Evolutionary conservation across 305 asterid species (phyloP).

Genomic region (Fraxinus paxiana): DNA sequence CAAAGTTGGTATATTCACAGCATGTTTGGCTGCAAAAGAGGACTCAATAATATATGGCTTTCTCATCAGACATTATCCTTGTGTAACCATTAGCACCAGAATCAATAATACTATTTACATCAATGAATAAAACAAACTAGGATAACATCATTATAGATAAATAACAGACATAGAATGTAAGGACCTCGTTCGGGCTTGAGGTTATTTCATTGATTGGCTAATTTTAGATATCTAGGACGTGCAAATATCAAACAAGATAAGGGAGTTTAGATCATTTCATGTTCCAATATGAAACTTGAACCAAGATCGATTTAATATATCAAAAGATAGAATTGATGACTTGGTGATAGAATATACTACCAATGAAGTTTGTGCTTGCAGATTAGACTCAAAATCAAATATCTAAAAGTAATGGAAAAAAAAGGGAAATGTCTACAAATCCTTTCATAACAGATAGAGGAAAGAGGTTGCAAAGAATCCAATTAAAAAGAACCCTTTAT

Average conservation of each 20-base stretch:
- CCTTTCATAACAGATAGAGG: background rate
- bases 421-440: background rate
- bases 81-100: background rate
- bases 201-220: background rate
- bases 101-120: background rate
- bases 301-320: background rate
- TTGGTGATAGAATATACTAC: background rate
- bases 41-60: background rate
- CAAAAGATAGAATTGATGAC: background rate
- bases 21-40: background rate
- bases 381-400: background rate
- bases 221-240: background rate
- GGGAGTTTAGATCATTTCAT: background rate
- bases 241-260: background rate
- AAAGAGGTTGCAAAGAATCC: background rate
- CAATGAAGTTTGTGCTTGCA: background rate
- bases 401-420: background rate
- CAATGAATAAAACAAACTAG: background rate
- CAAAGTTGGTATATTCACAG: conserved; percentile 5
- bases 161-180: background rate
- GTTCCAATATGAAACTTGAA: background rate
- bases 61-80: background rate
- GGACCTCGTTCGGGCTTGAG: background rate
- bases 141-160: background rate
- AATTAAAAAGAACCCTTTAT: background rate